Percentiles rank a stretch among this genome's conserved stretches.
phyloP scores from a whole-genome alignment of 257 asterid species.

The Prunella vulgaris region DNA sequence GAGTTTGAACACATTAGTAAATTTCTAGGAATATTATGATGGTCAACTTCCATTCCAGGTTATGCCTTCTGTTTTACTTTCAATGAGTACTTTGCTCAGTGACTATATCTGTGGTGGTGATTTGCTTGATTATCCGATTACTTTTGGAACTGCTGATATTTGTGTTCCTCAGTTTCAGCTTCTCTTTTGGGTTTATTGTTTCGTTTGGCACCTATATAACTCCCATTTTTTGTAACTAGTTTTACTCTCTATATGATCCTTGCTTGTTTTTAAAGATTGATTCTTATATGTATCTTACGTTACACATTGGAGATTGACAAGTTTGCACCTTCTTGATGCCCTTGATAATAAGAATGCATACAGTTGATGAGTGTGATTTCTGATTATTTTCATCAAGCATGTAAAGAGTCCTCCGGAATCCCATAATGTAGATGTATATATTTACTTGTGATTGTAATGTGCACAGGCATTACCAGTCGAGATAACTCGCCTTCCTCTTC shows the following conservation, averaged over 20 bases:
- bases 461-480: slow-evolving; percentile 82
- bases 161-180: background rate
- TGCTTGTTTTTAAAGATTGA: background rate
- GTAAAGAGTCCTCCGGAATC: slow-evolving; percentile 9
- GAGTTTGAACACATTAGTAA: background rate
- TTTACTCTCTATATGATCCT: background rate
- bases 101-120: background rate
- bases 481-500: slow-evolving; percentile 80
- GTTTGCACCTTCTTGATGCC: slow-evolving; percentile 10
- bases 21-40: slow-evolving; percentile 2
- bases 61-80: slow-evolving; percentile 14
- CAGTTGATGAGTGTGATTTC: slow-evolving; percentile 5
- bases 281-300: background rate
- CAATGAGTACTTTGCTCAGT: background rate
- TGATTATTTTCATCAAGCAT: slow-evolving; percentile 12
- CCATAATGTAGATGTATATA: slow-evolving; percentile 6
- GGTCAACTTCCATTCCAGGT: background rate
- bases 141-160: slow-evolving; percentile 12
- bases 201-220: background rate
- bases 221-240: background rate
- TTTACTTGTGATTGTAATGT: slow-evolving; percentile 24
- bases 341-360: background rate
- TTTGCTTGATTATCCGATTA: slow-evolving; percentile 5
- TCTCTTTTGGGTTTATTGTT: background rate
- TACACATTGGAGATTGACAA: background rate